A percentile compares a stretch with the other conserved stretches of the same genome.
Conservation (phyloP, 75 land plant genomes). For the Chamaecyparis obtusa region DNA sequence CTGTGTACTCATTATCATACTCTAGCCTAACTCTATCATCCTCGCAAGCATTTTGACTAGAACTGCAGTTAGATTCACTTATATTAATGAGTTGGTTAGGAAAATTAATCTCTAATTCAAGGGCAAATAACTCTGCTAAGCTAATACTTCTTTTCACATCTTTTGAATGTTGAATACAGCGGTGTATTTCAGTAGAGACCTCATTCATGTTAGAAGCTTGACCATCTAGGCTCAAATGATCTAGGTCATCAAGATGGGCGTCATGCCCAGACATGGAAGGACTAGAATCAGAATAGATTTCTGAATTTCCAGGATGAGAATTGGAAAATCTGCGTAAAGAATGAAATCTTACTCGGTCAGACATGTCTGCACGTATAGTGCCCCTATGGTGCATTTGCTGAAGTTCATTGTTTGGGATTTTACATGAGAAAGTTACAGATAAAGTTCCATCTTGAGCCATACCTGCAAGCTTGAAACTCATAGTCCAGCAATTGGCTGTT, state of each 20-base stretch:
- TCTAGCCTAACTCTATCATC: neutral
- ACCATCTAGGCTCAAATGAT: neutral
- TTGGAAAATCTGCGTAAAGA: neutral
- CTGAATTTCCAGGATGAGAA: neutral
- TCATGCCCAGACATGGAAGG: neutral
- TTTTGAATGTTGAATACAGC: neutral
- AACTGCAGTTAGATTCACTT: neutral
- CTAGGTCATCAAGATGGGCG: neutral
- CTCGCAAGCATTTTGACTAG: neutral
- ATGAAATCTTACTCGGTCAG: neutral
- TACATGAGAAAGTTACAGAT: conserved; percentile 74
- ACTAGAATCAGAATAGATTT: neutral
- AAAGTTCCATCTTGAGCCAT: conserved; percentile 74
- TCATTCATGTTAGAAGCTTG: neutral
- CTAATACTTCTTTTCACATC: neutral
- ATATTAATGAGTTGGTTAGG: neutral
- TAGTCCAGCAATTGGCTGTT: conserved; percentile 65
- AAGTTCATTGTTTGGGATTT: neutral
- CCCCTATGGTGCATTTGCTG: neutral
- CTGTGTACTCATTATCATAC: conserved; percentile 47
- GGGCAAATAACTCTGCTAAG: conserved; percentile 7
- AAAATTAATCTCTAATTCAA: neutral
- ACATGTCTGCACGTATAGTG: neutral
- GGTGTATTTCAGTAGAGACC: neutral
- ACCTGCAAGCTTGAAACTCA: conserved; percentile 75